A percentile compares a stretch with the other conserved stretches of the same genome.
These are phyloP conservation scores for Teunomyces tritomae DNA, from an alignment of 805 yeast species.

Conservation along the genomic window DNA sequence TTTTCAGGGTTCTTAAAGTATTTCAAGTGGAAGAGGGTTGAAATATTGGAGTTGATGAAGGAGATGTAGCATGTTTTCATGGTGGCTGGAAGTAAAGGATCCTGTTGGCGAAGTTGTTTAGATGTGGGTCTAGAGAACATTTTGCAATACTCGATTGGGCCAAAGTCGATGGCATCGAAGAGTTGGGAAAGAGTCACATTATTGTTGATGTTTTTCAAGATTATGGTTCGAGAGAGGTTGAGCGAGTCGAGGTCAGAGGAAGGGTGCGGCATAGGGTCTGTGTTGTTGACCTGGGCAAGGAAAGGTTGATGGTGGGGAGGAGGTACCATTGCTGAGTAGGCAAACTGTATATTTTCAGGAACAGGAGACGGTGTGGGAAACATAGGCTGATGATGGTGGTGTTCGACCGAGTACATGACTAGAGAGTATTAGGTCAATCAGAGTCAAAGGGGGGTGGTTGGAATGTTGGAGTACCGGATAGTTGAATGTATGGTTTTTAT, in stretches of 20 bases:
- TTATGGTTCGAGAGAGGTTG: constrained; percentile 36
- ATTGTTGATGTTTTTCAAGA: constrained; percentile 26
- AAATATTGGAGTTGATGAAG: constrained; percentile 33
- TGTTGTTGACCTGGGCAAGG: constrained; percentile 9
- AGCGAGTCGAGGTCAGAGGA: constrained; percentile 28
- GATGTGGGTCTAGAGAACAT: constrained; percentile 34
- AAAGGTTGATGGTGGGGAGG: constrained; percentile 10
- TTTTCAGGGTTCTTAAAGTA: constrained; percentile 26
- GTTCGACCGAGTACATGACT: background rate
- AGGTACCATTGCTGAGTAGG: constrained; percentile 12
- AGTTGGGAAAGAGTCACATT: constrained; percentile 29
- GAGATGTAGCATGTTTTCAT: constrained; percentile 34
- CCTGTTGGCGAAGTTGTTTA: constrained; percentile 7
- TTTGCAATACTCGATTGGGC: constrained; percentile 62
- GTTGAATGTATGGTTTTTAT: background rate
- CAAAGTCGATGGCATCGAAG: constrained; percentile 49
- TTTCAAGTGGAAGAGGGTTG: constrained; percentile 31
- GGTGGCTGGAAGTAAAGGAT: constrained; percentile 11
- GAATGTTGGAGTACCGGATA: constrained; percentile 1
- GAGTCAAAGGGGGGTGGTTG: background rate
- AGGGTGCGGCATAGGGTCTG: background rate
- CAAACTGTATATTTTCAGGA: background rate
- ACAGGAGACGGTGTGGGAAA: background rate
- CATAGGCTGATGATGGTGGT: constrained; percentile 1
- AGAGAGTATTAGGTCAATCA: background rate